Base-by-base conservation (phyloP, 179 eudicot species). In the Nepenthes alata region DNA sequence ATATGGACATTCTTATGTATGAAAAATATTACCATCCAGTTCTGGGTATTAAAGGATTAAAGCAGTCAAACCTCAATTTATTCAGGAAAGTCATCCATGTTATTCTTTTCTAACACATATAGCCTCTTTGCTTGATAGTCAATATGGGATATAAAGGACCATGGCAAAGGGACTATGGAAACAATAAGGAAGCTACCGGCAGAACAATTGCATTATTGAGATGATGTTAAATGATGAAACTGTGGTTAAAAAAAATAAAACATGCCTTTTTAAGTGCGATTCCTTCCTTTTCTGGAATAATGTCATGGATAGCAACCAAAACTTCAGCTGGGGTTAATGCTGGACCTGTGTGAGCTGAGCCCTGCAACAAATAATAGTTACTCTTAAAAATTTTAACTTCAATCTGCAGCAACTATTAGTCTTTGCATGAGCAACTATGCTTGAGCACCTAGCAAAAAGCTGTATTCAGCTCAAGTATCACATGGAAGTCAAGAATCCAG, bases 241-340 rank as follows among this genome's bases (percentile, higher is more conserved):
- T 0, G 45, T 41, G n/a, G n/a, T 50, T 3, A 7, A 13, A 50
- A 36, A 14, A 49, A 55, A 6, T 54, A 57, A 49, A 50, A 14
- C 67, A 55, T 66, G 75, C 98, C 95, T 93, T 91, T 77, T 84
- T 91, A 44, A 91, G 84, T 38, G 90, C 75, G 72, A 91, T 77
- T 57, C 90, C 79, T 75, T 87, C 98, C 79, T 72, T 89, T 57
- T 93, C 96, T 16, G 98, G 96, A 65, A 72, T 82, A 66, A 93
- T 89, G 67, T 81, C 96, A 78, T 93, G 98, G 57, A 93, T 86
- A 67, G 98, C 98, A 64, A 93, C 98, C 81, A 93, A 79, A 9
- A 87, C 98, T 75, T 93, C 98, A 35, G 86, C 95, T 67, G 98
- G 98, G 41, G 98, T 89, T 72, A 93, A 71, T 66, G 98, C 98